These are phyloP conservation scores for Paraleonurus japonicus DNA, from an alignment of 257 asterid species.

Conservation along the genomic window DNA sequence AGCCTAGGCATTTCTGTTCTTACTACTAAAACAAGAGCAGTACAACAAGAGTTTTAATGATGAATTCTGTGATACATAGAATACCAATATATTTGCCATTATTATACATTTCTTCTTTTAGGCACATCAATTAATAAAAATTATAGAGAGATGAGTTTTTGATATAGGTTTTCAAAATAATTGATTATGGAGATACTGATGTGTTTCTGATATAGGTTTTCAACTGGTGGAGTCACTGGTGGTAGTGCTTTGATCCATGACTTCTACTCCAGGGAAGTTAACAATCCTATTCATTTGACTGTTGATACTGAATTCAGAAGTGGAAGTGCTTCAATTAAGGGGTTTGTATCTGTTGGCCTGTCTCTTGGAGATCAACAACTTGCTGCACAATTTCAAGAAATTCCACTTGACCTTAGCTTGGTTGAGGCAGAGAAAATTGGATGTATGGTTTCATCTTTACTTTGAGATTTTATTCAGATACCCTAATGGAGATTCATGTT, in stretches of 20 bases:
- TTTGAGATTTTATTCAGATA: not conserved
- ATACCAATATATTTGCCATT: not conserved
- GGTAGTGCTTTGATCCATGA: constrained; percentile 88
- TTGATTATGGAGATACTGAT: not conserved
- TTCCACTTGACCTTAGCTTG: constrained; percentile 82
- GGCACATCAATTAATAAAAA: not conserved
- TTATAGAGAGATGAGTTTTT: not conserved
- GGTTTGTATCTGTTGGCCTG: constrained; percentile 52
- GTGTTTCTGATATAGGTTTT: constrained; percentile 53
- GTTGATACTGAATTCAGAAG: constrained; percentile 68
- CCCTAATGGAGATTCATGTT: not conserved
- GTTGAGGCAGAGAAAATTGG: constrained; percentile 93
- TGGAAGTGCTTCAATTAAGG: constrained; percentile 61
- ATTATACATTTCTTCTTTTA: not conserved
- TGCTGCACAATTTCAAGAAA: constrained; percentile 95
- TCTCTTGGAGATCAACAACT: constrained; percentile 89
- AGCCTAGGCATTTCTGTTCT: not conserved
- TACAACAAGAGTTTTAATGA: not conserved
- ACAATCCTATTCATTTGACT: constrained; percentile 79
- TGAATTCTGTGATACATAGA: not conserved
- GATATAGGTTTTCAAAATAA: not conserved
- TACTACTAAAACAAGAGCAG: not conserved
- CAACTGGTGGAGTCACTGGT: constrained; percentile 81
- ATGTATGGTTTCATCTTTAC: constrained; percentile 48
- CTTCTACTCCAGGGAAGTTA: constrained; percentile 65